Base-by-base conservation (phyloP, 768 basidiomycete genomes). In the Fibroporia radiculosa region DNA sequence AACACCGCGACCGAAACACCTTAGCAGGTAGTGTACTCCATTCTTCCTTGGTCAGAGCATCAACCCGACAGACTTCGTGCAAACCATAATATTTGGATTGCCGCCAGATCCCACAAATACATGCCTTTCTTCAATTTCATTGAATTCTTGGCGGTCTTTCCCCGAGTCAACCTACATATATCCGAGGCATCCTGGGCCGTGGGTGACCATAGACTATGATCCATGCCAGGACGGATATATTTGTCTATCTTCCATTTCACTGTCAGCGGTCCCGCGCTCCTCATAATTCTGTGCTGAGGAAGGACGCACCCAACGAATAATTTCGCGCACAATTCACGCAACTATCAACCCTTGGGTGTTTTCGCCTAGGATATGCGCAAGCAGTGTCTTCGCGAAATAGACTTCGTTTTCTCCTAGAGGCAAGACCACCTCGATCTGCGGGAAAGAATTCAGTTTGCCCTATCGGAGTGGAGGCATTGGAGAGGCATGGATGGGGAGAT, bases 151-250 rank as follows among this genome's bases (percentile, higher is more conserved):
- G 33, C 63, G 60, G 32, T 77, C 75, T 4, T 59, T 65, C 7
- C 70, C 71, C 41, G 77, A 62, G 14, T 74, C 76, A 22, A 78
- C 73, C 36, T 77, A 77, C 60, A 79, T 72, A 51, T 68, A 79
- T 1, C 75, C 76, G 46, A 77, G 72, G 42, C 70, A 56, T 7
- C 75, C 76, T 8, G 74, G 72, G 1, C 44, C 4, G 61, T 56
- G 2, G 76, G 76, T 35, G 71, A 72, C 77, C 76, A 79, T 10
- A 73, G 72, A 45, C 77, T 78, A 39, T 71, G 69, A 38, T 71
- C 67, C 14, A 73, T 56, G 25, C 74, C 69, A 2, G 75, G 76
- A 41, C 73, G 75, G 2, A 78, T 54, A 18, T 74, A 74, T 25
- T 64, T 68, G 6, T 57, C 56, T 26, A 74, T 63, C 36, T 58